Conservation (phyloP, 2,329 filamentous ascomycete genomes). For the Albophoma yamanashiensis region DNA sequence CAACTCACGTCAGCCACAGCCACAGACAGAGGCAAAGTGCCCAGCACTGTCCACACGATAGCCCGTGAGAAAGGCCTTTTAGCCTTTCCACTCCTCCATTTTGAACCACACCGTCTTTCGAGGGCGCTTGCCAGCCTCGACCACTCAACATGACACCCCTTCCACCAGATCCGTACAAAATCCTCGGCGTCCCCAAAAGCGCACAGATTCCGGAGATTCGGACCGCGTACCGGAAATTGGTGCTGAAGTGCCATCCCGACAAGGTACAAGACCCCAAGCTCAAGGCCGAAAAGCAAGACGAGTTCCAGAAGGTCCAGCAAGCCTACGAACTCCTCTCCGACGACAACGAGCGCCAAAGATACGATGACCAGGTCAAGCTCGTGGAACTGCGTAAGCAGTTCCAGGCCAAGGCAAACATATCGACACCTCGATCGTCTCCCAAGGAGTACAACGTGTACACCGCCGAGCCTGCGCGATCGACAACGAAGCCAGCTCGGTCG, state of each 20-base stretch:
- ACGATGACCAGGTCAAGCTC: conserved; percentile 66
- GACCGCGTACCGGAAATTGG: conserved; percentile 72
- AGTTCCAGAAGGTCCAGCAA: conserved; percentile 87
- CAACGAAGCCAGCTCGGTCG: background rate
- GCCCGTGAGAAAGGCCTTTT: background rate
- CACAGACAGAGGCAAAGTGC: background rate
- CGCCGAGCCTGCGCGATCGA: conserved; percentile 27
- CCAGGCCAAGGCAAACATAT: conserved; percentile 30
- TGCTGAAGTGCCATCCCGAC: conserved; percentile 83
- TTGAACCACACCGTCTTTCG: conserved; percentile 2
- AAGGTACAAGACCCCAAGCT: conserved; percentile 71
- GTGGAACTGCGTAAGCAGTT: conserved; percentile 51
- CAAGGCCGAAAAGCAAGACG: conserved; percentile 69
- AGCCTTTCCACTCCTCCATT: background rate
- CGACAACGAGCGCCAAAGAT: conserved; percentile 58
- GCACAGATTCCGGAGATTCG: conserved; percentile 64
- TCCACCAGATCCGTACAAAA: conserved; percentile 67
- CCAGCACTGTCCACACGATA: background rate
- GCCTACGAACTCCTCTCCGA: conserved; percentile 87
- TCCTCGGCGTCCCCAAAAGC: conserved; percentile 62
- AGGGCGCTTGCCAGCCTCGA: background rate
- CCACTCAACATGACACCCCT: conserved; percentile 33
- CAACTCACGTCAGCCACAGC: background rate
- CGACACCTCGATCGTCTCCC: conserved; percentile 30
- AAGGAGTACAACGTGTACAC: conserved; percentile 37